Conservation (phyloP, 257 asterid species). For the Scutellaria galericulata region DNA sequence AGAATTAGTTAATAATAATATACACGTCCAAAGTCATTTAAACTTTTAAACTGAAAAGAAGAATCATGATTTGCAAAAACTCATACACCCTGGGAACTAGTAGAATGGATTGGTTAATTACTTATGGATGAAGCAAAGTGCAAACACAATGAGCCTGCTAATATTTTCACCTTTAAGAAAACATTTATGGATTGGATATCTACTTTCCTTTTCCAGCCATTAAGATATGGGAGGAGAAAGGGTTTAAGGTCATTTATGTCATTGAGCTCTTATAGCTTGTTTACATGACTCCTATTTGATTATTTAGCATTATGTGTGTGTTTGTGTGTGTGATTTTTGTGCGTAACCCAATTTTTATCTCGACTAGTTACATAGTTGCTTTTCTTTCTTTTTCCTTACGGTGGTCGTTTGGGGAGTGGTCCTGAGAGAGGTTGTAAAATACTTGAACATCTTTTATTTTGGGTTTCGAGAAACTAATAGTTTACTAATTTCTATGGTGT, state of each 20-base stretch:
- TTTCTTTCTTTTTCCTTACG: neutral
- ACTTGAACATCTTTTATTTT: no score
- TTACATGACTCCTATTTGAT: no score
- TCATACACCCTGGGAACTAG: neutral
- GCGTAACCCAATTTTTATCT: no score
- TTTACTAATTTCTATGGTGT: no score
- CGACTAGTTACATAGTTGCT: no score
- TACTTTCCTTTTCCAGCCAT: neutral
- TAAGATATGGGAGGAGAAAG: neutral
- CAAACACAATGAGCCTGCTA: neutral
- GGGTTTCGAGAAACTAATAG: no score
- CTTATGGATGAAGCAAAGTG: neutral
- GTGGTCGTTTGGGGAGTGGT: no score
- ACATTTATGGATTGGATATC: neutral
- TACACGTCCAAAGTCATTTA: neutral
- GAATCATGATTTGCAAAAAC: conserved; percentile 12
- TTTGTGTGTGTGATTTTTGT: no score
- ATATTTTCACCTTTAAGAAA: neutral
- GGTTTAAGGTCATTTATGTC: neutral
- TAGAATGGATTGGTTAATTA: neutral
- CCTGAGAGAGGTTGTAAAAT: no score
- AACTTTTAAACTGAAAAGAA: neutral
- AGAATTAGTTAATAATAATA: conserved; percentile 9
- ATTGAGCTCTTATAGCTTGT: neutral
- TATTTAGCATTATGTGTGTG: no score